Conservation (phyloP, 164 flowering plant genomes). For the Dillenia suffruticosa region DNA sequence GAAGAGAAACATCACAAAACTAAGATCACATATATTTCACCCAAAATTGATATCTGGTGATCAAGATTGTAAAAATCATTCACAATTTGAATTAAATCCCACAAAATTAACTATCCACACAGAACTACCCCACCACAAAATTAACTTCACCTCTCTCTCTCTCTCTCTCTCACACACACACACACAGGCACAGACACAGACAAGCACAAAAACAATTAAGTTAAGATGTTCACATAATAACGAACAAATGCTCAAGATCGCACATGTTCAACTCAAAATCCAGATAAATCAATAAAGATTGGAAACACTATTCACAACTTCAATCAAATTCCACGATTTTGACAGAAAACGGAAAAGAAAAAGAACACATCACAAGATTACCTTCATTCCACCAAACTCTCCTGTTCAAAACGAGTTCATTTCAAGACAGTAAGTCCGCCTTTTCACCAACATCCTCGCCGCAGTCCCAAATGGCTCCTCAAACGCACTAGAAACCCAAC, state of each 20-base stretch:
- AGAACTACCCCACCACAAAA: no score
- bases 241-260: neutral
- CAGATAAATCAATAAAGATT: neutral
- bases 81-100: no score
- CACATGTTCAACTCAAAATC: neutral
- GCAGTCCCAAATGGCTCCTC: conserved; percentile 81
- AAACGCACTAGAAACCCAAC: conserved; percentile 70
- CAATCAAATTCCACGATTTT: neutral
- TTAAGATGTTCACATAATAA: no score
- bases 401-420: conserved; percentile 80
- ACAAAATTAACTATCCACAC: no score
- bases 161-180: no score
- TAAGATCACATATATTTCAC: no score
- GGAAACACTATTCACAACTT: neutral
- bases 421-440: conserved; percentile 83
- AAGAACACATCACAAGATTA: conserved; percentile 1
- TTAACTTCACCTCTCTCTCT: no score
- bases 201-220: no score
- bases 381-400: conserved; percentile 12
- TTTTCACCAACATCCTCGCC: conserved; percentile 65
- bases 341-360: neutral
- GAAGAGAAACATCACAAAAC: no score
- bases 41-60: no score
- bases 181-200: no score
- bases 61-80: no score